These are phyloP conservation scores for Euphorbia peplus DNA, from an alignment of 345 rosid species.

Conservation along the genomic window DNA sequence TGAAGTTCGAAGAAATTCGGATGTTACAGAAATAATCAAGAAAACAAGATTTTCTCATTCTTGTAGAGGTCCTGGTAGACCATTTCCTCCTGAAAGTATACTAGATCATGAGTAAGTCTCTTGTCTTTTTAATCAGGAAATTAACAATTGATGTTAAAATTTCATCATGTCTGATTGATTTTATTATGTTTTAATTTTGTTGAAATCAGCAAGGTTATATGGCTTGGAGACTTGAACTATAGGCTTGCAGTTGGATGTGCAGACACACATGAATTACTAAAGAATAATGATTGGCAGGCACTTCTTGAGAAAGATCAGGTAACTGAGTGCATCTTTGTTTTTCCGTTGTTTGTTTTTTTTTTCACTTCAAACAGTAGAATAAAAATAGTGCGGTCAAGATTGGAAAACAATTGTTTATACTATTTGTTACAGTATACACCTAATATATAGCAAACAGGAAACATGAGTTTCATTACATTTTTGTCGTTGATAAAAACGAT, in stretches of 20 bases:
- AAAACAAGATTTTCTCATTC: conserved; percentile 67
- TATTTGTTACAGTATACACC: no score
- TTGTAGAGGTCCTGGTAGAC: conserved; percentile 25
- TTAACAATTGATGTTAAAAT: not conserved
- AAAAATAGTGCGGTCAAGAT: no score
- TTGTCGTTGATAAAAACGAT: no score
- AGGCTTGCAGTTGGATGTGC: conserved; percentile 51
- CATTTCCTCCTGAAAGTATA: conserved; percentile 48
- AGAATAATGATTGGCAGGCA: conserved; percentile 69
- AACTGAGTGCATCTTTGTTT: no score
- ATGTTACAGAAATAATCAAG: conserved; percentile 74
- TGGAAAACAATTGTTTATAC: no score
- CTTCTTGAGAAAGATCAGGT: conserved; percentile 91
- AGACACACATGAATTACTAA: conserved; percentile 49
- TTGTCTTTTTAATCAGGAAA: not conserved
- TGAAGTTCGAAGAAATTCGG: conserved; percentile 70
- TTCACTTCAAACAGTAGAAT: no score
- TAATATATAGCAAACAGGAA: no score
- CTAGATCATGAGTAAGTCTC: conserved; percentile 77
- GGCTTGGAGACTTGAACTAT: conserved; percentile 99
- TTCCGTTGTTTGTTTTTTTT: no score
- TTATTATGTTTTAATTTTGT: not conserved
- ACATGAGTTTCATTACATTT: no score
- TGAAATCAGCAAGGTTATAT: conserved; percentile 59
- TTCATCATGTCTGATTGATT: not conserved